These are phyloP conservation scores for Rhizopus stolonifer DNA, from an alignment of 371 early-diverging fungal genomes.

Conservation along the genomic window DNA sequence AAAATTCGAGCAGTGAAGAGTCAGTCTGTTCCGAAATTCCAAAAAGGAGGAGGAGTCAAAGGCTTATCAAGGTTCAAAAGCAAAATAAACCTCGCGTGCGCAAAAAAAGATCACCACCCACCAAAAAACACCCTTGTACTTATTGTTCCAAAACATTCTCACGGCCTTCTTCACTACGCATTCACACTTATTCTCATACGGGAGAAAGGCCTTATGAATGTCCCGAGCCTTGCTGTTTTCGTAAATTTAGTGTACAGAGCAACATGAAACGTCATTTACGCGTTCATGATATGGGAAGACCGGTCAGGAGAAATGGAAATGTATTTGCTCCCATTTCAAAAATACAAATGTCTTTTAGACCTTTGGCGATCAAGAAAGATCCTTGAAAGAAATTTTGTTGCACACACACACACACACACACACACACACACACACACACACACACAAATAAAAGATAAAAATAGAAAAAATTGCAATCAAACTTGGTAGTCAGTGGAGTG, in stretches of 20 bases:
- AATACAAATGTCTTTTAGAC: background rate
- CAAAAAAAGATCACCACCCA: slow-evolving; percentile 1
- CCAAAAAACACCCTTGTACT: slow-evolving; percentile 63
- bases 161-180: slow-evolving; percentile 69
- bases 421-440: too few species aligned
- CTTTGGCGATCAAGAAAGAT: background rate
- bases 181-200: slow-evolving; percentile 74
- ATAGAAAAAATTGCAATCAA: too few species aligned
- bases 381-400: too few species aligned
- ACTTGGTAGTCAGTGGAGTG: too few species aligned
- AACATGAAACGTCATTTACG: slow-evolving; percentile 75
- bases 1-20: slow-evolving; percentile 1
- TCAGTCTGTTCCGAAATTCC: slow-evolving; percentile 7
- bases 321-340: slow-evolving; percentile 11
- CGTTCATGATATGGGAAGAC: slow-evolving; percentile 41
- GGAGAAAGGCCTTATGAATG: slow-evolving; percentile 77
- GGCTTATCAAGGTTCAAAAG: background rate
- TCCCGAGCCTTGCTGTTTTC: slow-evolving; percentile 60
- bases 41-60: slow-evolving; percentile 5
- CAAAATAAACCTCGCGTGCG: background rate
- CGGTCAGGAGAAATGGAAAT: slow-evolving; percentile 18
- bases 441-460: too few species aligned
- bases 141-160: slow-evolving; percentile 71
- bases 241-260: slow-evolving; percentile 74
- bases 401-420: too few species aligned